Evolutionary conservation across 257 asterid genomes (phyloP).

Genomic region (Primulina eburnea): DNA sequence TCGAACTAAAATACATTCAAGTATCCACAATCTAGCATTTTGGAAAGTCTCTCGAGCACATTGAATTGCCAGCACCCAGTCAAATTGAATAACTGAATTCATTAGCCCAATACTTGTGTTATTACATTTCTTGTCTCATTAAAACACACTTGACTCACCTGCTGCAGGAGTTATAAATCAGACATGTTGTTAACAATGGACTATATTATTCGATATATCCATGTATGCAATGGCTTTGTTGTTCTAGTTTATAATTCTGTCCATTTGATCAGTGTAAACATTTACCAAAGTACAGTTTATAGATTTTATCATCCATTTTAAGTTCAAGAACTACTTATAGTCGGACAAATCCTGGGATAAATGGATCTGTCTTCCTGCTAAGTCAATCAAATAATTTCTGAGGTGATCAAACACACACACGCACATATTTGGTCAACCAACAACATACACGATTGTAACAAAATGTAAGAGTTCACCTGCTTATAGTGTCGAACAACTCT

Average conservation of each 20-base stretch:
- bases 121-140: not conserved
- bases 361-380: not conserved
- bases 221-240: not conserved
- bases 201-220: not conserved
- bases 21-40: too few species aligned
- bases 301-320: not conserved
- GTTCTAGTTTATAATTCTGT: not conserved
- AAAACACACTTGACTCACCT: not conserved
- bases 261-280: not conserved
- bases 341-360: not conserved
- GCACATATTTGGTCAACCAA: conserved; percentile 5
- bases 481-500: conserved; percentile 69
- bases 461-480: conserved; percentile 53
- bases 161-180: not conserved
- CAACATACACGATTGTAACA: conserved; percentile 15
- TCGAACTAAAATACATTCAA: not conserved
- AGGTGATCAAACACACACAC: not conserved
- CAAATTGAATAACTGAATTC: not conserved
- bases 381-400: not conserved
- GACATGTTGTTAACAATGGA: not conserved
- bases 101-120: too few species aligned
- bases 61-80: not conserved
- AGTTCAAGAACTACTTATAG: not conserved
- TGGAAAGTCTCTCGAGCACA: not conserved
- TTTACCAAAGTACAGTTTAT: not conserved